phyloP scores from a whole-genome alignment of 495 filamentous ascomycete species.

The Ascobolus immersus region DNA sequence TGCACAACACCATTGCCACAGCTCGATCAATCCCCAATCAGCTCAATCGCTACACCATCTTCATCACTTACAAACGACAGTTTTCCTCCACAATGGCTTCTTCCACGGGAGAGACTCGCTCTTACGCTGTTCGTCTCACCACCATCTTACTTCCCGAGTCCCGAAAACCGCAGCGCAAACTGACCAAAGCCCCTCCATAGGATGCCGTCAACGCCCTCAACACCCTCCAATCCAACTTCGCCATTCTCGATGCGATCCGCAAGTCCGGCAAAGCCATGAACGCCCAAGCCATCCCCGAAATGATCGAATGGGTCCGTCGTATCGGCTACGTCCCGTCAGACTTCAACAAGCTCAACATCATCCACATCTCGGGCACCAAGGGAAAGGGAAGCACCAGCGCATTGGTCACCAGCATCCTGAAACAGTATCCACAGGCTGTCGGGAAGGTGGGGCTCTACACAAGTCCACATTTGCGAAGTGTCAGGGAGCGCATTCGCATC shows the following conservation, averaged over 20 bases:
- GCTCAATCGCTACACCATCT: no score
- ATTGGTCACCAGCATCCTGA: conserved; percentile 22
- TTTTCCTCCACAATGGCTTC: no score
- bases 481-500: conserved; percentile 40
- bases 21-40: no score
- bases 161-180: no score
- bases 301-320: conserved; percentile 49
- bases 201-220: conserved; percentile 72
- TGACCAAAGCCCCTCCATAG: no score
- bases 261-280: conserved; percentile 41
- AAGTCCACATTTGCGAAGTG: conserved; percentile 33
- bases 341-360: conserved; percentile 15
- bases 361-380: conserved; percentile 38
- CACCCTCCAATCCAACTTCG: conserved; percentile 64
- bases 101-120: no score
- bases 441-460: conserved; percentile 37
- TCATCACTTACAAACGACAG: no score
- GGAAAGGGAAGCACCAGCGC: conserved; percentile 33
- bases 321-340: conserved; percentile 35
- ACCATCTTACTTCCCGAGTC: no score
- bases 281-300: conserved; percentile 55
- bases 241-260: conserved; percentile 45
- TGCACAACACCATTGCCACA: no score
- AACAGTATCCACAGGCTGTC: no score
- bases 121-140: no score